Percentiles rank a stretch among this genome's conserved stretches.
phyloP scores from a whole-genome alignment of 1,284 basidiomycete species.

The Apiotrichum akiyoshidainum region DNA sequence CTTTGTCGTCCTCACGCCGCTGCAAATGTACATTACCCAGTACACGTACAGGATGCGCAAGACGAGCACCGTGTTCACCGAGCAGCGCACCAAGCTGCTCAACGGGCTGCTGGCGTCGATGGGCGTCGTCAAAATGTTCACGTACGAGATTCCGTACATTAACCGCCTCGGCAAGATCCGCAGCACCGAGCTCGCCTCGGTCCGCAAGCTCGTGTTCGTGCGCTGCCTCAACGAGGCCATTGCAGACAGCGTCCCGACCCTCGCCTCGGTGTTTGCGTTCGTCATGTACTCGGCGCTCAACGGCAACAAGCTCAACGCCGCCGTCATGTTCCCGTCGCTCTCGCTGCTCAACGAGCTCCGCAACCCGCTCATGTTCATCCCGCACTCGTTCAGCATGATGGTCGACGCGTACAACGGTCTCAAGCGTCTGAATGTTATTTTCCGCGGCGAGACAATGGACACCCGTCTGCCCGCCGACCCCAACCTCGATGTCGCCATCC shows the following conservation, averaged over 20 bases:
- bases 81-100: slow-evolving; percentile 75
- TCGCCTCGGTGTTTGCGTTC: slow-evolving; percentile 72
- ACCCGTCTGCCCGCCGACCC: slow-evolving; percentile 53
- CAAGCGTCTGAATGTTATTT: slow-evolving; percentile 55
- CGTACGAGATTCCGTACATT: slow-evolving; percentile 64
- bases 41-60: slow-evolving; percentile 62
- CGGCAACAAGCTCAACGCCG: slow-evolving; percentile 55
- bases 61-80: slow-evolving; percentile 65
- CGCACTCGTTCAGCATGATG: slow-evolving; percentile 62
- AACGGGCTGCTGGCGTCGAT: slow-evolving; percentile 71
- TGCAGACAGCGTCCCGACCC: slow-evolving; percentile 50
- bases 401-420: slow-evolving; percentile 65
- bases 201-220: slow-evolving; percentile 61
- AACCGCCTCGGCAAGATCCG: slow-evolving; percentile 54
- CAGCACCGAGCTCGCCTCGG: slow-evolving; percentile 51
- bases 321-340: slow-evolving; percentile 67
- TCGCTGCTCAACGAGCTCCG: slow-evolving; percentile 65
- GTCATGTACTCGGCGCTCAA: slow-evolving; percentile 64
- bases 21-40: slow-evolving; percentile 69
- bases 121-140: slow-evolving; percentile 73
- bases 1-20: slow-evolving; percentile 64
- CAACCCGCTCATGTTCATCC: slow-evolving; percentile 67
- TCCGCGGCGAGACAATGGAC: slow-evolving; percentile 58
- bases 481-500: slow-evolving; percentile 56
- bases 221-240: slow-evolving; percentile 58